Evolutionary conservation across 1,284 basidiomycete species (phyloP), one percentile per base, ranked within the genome.

Genomic region (Heterobasidion parviporum): DNA sequence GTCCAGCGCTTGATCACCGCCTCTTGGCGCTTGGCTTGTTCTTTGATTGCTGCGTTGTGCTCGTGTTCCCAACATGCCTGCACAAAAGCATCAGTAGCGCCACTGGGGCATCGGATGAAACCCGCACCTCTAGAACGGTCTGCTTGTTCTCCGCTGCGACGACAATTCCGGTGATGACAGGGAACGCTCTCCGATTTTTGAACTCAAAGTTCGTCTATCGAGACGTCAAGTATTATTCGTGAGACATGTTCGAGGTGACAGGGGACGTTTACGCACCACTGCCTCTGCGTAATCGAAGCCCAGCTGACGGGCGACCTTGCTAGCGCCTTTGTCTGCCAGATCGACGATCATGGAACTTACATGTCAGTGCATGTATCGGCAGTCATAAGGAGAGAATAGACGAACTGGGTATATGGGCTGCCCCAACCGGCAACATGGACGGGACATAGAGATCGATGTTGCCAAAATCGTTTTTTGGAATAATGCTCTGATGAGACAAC

Each of bases 401-500:
- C 89, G 72, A 65, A 94, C 94, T 92, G 16, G 94, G 91, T 38
- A 99, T 75, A 72, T 98, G 92, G 1, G 78, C 87, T 3, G 84
- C 93, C 14, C 96, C 96, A 53, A 72, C 73, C 0, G 97, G 97
- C 26, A 99, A 78, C 96, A 99, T 99, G 1, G 89, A 87, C 26
- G 93, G 89, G 6, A 92, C 91, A 68, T 97, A 99, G 33, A 99
- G 73, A 72, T 99, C 96, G 60, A 99, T 91, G 68, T 98, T 98
- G 18, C 97, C 97, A 68, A 97, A 99, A 59, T 88, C 83, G 64
- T 99, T 99, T 71, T 90, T 95, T 5, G 94, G 94, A 43, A 99
- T 83, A 67, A 83, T 84, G 18, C 97, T 96, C 90, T 98, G 63
- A 18, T 55, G 55, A 61, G 56, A 18, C 15, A n/a, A 44, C 41